Conservation (phyloP, 1,139 yeast genomes). For the Zygosaccharomyces sapae region DNA sequence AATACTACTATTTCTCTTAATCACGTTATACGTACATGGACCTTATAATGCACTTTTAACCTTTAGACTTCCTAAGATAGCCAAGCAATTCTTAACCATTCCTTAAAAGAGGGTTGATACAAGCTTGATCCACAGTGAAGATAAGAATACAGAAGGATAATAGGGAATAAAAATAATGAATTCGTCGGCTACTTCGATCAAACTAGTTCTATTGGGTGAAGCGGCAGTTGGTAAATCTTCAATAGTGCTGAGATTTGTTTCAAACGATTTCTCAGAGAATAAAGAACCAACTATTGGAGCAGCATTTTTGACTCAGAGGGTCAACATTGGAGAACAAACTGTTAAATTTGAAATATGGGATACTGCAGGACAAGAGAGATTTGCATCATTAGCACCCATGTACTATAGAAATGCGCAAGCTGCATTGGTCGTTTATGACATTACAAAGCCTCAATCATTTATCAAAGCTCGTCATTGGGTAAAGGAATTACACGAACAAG, state of each 20-base stretch:
- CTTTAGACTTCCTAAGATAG: neutral
- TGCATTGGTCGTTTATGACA: slow-evolving; percentile 91
- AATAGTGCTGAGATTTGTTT: slow-evolving; percentile 84
- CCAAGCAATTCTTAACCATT: neutral
- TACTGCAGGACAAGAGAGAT: slow-evolving; percentile 97
- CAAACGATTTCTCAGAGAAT: slow-evolving; percentile 94
- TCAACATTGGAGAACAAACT: slow-evolving; percentile 83
- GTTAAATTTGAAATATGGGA: slow-evolving; percentile 98
- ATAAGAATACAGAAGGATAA: neutral
- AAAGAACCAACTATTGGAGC: slow-evolving; percentile 98
- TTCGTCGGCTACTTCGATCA: slow-evolving; percentile 61
- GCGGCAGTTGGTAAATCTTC: slow-evolving; percentile 98
- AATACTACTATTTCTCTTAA: neutral
- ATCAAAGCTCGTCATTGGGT: slow-evolving; percentile 99
- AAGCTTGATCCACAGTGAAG: neutral
- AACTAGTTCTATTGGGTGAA: slow-evolving; percentile 86
- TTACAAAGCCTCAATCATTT: slow-evolving; percentile 95
- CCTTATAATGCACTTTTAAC: neutral
- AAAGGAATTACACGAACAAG: slow-evolving; percentile 92
- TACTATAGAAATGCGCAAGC: slow-evolving; percentile 98
- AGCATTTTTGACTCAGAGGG: slow-evolving; percentile 91
- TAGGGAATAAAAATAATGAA: slow-evolving; percentile 20
- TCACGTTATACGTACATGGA: slow-evolving; percentile 6
- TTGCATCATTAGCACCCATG: slow-evolving; percentile 96
- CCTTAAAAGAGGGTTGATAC: slow-evolving; percentile 1